phyloP scores from a whole-genome alignment of 2,329 filamentous ascomycete species.

The Colletotrichum sp. region DNA sequence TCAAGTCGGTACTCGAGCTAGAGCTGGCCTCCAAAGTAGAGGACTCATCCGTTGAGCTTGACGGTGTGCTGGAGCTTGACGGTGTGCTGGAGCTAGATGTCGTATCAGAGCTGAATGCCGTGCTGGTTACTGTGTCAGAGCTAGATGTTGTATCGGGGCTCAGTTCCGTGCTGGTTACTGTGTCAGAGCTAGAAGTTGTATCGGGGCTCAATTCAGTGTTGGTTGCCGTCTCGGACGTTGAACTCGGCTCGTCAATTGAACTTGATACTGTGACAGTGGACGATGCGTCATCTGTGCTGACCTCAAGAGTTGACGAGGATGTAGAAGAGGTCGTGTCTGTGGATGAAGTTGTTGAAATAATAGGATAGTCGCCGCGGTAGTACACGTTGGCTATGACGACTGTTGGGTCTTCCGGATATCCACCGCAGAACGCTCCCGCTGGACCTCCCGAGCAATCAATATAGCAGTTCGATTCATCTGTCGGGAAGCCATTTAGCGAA shows the following conservation, averaged over 20 bases:
- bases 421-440: background rate
- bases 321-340: background rate
- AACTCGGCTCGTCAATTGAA: background rate
- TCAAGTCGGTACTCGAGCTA: background rate
- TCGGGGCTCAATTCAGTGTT: background rate
- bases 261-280: background rate
- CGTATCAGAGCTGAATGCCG: background rate
- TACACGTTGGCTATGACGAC: background rate
- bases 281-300: background rate
- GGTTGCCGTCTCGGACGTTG: background rate
- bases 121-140: background rate
- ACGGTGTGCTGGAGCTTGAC: background rate
- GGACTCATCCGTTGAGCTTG: background rate
- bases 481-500: background rate
- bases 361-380: background rate
- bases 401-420: background rate
- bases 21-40: background rate
- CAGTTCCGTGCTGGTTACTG: background rate
- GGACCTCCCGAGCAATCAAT: background rate
- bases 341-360: background rate
- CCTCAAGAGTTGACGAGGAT: background rate
- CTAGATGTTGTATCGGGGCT: background rate
- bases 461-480: background rate
- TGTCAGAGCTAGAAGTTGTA: background rate
- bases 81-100: background rate